Evolutionary conservation across 2,329 filamentous ascomycete genomes (phyloP).

Genomic region (Talaromyces sp.): DNA sequence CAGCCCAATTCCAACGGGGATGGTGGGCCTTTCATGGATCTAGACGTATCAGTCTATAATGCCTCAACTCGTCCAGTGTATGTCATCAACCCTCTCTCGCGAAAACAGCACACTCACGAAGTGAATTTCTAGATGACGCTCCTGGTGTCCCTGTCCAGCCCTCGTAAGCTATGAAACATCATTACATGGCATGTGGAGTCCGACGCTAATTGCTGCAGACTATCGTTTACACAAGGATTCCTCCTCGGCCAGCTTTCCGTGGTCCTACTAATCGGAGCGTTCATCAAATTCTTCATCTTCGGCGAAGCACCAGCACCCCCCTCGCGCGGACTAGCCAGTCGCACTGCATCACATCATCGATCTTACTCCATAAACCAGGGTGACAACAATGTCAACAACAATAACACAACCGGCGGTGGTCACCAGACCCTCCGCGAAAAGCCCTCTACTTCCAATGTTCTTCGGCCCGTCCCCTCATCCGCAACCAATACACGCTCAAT

Average conservation of each 20-base stretch:
- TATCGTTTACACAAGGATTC: slow-evolving; percentile 91
- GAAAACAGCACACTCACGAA: not conserved
- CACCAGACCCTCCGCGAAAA: slow-evolving; percentile 39
- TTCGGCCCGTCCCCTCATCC: slow-evolving; percentile 68
- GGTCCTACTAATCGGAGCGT: slow-evolving; percentile 82
- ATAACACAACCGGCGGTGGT: not conserved
- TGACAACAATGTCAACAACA: slow-evolving; percentile 37
- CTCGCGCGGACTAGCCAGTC: slow-evolving; percentile 69
- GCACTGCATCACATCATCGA: slow-evolving; percentile 72
- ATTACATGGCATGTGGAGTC: not conserved
- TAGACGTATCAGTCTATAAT: slow-evolving; percentile 20
- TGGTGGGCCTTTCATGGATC: slow-evolving; percentile 18
- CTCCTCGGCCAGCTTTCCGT: slow-evolving; percentile 91
- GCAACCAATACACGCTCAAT: slow-evolving; percentile 81
- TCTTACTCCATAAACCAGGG: slow-evolving; percentile 59
- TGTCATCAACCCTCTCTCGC: not conserved
- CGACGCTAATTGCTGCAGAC: slow-evolving; percentile 43
- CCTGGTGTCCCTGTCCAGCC: slow-evolving; percentile 19
- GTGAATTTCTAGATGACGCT: slow-evolving; percentile 18
- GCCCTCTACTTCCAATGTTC: slow-evolving; percentile 61
- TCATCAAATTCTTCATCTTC: slow-evolving; percentile 99
- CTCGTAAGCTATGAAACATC: slow-evolving; percentile 16
- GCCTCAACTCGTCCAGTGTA: slow-evolving; percentile 21
- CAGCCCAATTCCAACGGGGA: slow-evolving; percentile 4
- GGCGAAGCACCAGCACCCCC: slow-evolving; percentile 85